Percentiles rank a stretch among this genome's conserved stretches.
These are phyloP conservation scores for Pelargonium nanum DNA, from an alignment of 345 rosid species.

Conservation along the genomic window DNA sequence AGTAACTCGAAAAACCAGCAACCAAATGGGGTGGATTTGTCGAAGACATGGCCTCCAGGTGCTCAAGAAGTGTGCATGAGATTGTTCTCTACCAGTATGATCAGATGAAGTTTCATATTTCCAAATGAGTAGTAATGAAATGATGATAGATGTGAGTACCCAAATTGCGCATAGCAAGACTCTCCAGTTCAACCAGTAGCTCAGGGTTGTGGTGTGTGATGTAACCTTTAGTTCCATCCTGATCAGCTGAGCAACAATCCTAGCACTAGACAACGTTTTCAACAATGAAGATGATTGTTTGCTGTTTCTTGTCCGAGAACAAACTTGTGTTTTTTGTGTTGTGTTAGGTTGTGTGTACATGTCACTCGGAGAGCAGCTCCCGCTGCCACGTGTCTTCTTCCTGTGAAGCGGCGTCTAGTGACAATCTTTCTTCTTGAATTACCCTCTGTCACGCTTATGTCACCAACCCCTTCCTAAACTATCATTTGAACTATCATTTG, in stretches of 20 bases:
- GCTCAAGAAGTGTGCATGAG: conserved; percentile 15
- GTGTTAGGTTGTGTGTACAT: too few species aligned
- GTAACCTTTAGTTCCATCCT: conserved; percentile 22
- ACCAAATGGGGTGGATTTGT: conserved; percentile 51
- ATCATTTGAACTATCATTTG: too few species aligned
- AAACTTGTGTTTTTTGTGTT: too few species aligned
- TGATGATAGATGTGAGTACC: conserved; percentile 30
- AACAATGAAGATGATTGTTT: background rate
- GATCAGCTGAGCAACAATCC: background rate
- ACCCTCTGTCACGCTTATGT: background rate
- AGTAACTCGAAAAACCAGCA: conserved; percentile 37
- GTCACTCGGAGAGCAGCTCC: background rate
- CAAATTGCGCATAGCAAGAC: conserved; percentile 51
- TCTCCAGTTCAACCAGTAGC: conserved; percentile 71
- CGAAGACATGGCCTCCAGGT: conserved; percentile 52
- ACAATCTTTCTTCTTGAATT: too few species aligned
- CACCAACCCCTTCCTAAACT: too few species aligned
- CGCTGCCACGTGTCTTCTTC: background rate
- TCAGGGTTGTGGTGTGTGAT: conserved; percentile 26
- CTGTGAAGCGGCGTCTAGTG: background rate
- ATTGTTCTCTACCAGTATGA: conserved; percentile 16
- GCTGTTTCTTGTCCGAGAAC: background rate
- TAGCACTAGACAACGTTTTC: background rate
- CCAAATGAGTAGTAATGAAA: conserved; percentile 31
- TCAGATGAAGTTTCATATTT: conserved; percentile 34